Base-by-base conservation (phyloP, 345 rosid species). In the Nasturtium officinale region DNA sequence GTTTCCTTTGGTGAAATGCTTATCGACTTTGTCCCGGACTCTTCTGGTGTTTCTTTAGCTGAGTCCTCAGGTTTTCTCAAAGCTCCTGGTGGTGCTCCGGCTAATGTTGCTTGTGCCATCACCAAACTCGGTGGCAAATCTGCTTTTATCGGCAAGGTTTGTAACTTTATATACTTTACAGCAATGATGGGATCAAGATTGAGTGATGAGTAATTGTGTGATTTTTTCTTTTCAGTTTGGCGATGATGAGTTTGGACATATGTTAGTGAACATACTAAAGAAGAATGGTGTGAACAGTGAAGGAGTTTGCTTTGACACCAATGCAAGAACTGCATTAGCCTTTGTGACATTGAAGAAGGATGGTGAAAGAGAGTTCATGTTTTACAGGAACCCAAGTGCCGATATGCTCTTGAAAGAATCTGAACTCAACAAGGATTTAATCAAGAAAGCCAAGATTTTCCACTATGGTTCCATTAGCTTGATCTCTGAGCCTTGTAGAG, bases 81-180 rank as follows among this genome's bases (percentile, higher is more conserved):
- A 76, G 92, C 96, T 6, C 89, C 92, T 8, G 96, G 96, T 1
- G 96, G 92, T 17, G 92, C 96, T 28, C 92, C 90, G 0, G 96
- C 96, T 25, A 84, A 89, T 50, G 92, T 89, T 30, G 96, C 96
- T 0, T 87, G 91, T 71, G 92, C 96, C 81, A 86, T 89, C 71
- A 43, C 81, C 56, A 85, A 82, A 63, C 92, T 89, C 37, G 90
- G 92, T 4, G 89, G 92, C n/a, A 66, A 33, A 55, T 80, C 89
- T 2, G 89, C 90, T 50, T 86, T 89, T 63, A 54, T 89, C 20
- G 92, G 92, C 73, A 89, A 89, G 86, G 89, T 86, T 55, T 33
- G 26, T 9, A 5, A 23, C 25, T 23, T 23, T 16, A 26, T 18
- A 37, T 43, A 18, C 45, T 55, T 26, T 23, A 23, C 25, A 23